These are phyloP conservation scores for Capsella rubella DNA, from an alignment of 441 rosid genomes.

Conservation along the genomic window DNA sequence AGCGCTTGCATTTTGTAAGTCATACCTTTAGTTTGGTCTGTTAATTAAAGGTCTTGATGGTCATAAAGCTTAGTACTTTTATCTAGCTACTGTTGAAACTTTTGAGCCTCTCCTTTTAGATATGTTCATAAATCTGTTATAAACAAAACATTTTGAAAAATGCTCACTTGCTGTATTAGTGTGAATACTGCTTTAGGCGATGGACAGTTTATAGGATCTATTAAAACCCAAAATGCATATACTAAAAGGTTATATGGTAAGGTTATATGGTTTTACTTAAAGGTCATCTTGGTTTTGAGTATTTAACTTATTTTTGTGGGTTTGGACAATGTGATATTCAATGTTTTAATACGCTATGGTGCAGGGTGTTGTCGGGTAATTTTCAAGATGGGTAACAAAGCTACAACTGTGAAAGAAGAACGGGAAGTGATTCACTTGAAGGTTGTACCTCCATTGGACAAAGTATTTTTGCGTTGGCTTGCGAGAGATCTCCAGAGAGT, in stretches of 20 bases:
- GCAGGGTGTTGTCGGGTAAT: slow-evolving; percentile 26
- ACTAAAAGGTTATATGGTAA: neutral
- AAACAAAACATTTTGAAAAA: neutral
- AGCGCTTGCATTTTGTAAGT: neutral
- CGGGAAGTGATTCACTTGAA: slow-evolving; percentile 61
- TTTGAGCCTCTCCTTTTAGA: neutral
- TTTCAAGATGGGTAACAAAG: slow-evolving; percentile 73
- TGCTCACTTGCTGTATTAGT: neutral
- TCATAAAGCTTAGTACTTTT: neutral
- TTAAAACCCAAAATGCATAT: neutral
- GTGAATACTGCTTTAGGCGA: slow-evolving; percentile 5
- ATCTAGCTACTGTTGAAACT: neutral
- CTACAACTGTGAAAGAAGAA: slow-evolving; percentile 56
- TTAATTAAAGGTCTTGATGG: slow-evolving; percentile 5
- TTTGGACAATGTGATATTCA: slow-evolving; percentile 4
- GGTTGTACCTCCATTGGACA: slow-evolving; percentile 74
- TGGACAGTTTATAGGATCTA: neutral
- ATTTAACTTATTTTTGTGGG: neutral
- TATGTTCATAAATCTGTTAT: neutral
- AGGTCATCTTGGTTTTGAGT: neutral
- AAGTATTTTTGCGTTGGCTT: slow-evolving; percentile 69
- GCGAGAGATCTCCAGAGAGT: slow-evolving; percentile 74
- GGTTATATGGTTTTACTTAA: neutral
- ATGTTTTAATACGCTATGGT: slow-evolving; percentile 23
- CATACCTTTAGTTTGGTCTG: no score